A percentile compares a stretch with the other conserved stretches of the same genome.
Evolutionary conservation across 768 basidiomycete species (phyloP).

Genomic region (Phylloporus sp.): DNA sequence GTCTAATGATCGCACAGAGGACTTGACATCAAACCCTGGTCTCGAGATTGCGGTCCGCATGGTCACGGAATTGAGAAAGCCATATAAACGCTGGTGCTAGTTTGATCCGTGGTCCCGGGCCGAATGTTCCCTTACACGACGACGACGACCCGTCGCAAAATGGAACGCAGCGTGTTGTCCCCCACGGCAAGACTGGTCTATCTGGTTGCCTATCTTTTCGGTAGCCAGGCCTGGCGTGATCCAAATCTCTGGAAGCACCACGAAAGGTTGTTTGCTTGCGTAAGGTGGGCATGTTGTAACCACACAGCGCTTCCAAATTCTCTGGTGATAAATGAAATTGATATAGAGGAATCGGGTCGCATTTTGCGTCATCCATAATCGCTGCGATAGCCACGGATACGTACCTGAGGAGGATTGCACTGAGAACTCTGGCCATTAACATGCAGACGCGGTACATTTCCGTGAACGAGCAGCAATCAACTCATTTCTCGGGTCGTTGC

Average conservation of each 20-base stretch:
- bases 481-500: not conserved
- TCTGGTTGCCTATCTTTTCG: slow-evolving; percentile 10
- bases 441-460: slow-evolving; percentile 9
- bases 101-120: slow-evolving; percentile 3
- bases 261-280: slow-evolving; percentile 5
- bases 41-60: not conserved
- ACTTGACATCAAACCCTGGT: not conserved
- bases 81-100: not conserved
- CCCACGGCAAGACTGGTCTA: slow-evolving; percentile 2
- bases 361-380: slow-evolving; percentile 11
- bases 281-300: slow-evolving; percentile 23
- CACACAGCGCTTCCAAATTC: slow-evolving; percentile 10
- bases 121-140: not conserved
- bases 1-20: slow-evolving; percentile 2
- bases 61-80: not conserved
- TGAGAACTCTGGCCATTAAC: slow-evolving; percentile 13
- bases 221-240: not conserved
- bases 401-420: slow-evolving; percentile 24
- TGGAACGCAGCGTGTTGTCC: slow-evolving; percentile 5
- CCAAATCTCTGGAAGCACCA: slow-evolving; percentile 4
- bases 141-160: slow-evolving; percentile 1
- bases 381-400: slow-evolving; percentile 19
- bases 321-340: slow-evolving; percentile 25
- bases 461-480: slow-evolving; percentile 10
- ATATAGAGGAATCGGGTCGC: slow-evolving; percentile 12